Conservation (phyloP, 208 protist species). For the Crithidia fasciculata region DNA sequence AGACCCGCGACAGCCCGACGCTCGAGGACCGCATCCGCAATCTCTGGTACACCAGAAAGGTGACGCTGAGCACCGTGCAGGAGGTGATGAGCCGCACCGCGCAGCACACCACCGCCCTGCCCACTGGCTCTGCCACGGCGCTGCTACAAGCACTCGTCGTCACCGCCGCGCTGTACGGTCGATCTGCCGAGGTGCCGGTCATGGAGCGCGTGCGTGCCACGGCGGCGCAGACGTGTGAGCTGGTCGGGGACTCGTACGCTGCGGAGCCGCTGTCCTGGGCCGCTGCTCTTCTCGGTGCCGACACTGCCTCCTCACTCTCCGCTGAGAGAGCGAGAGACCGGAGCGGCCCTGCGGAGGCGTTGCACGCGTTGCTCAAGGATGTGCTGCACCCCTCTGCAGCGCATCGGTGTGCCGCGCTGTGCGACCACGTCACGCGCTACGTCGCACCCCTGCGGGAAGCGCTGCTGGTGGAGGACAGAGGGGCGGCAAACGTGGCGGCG, state of each 20-base stretch:
- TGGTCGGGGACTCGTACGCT: conserved; percentile 11
- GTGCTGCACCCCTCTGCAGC: not conserved
- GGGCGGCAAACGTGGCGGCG: not conserved
- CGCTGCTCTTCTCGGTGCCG: conserved; percentile 3
- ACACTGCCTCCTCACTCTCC: not conserved
- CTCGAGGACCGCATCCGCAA: not conserved
- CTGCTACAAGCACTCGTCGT: conserved; percentile 17
- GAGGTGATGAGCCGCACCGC: not conserved
- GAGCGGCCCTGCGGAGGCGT: not conserved
- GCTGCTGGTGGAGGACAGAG: not conserved
- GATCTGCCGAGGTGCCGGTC: not conserved
- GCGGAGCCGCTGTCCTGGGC: conserved; percentile 9
- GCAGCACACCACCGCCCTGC: not conserved
- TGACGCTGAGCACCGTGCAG: not conserved
- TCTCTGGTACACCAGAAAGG: not conserved
- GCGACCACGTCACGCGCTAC: conserved; percentile 5
- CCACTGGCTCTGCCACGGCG: conserved; percentile 23
- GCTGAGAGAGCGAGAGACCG: not conserved
- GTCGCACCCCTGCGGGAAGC: conserved; percentile 15
- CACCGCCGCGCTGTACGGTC: not conserved
- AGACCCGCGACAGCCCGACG: not conserved
- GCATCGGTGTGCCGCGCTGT: conserved; percentile 5
- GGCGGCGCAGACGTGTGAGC: conserved; percentile 9
- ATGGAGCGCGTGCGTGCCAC: not conserved
- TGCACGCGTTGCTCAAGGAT: not conserved